Evolutionary conservation across 192 early-diverging fungal genomes (phyloP).

Genomic region (Piromyces finnis): DNA sequence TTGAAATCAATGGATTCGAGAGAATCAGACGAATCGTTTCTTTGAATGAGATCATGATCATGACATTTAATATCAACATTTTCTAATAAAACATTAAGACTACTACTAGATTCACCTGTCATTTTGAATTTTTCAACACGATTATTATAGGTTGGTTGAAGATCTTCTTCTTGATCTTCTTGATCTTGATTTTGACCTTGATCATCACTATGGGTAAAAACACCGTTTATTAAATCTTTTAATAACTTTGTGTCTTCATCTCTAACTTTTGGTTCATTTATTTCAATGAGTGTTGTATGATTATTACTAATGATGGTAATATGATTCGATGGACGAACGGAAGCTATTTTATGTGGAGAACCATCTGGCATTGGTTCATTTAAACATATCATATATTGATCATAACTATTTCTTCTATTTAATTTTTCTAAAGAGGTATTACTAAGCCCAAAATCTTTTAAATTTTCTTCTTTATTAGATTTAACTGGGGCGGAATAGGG

Average conservation of each 20-base stretch:
- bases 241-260: background rate
- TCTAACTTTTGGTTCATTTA: background rate
- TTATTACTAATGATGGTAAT: background rate
- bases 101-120: background rate
- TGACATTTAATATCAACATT: background rate
- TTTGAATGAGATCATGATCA: too few species aligned
- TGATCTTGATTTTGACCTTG: too few species aligned
- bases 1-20: too few species aligned
- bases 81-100: background rate
- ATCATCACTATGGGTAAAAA: too few species aligned
- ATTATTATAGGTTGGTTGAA: background rate
- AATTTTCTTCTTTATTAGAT: background rate
- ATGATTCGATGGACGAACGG: background rate
- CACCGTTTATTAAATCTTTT: background rate
- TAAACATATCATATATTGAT: background rate
- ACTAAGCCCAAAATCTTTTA: background rate
- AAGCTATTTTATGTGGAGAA: background rate
- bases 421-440: background rate
- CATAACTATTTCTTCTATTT: background rate
- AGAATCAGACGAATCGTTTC: too few species aligned
- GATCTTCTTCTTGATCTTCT: background rate
- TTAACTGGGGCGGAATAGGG: background rate
- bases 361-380: background rate
- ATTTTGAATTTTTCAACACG: background rate
- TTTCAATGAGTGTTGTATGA: background rate